Evolutionary conservation across 192 early-diverging fungal genomes (phyloP), one percentile per base, ranked within the genome.

Genomic region (Podila horticola): DNA sequence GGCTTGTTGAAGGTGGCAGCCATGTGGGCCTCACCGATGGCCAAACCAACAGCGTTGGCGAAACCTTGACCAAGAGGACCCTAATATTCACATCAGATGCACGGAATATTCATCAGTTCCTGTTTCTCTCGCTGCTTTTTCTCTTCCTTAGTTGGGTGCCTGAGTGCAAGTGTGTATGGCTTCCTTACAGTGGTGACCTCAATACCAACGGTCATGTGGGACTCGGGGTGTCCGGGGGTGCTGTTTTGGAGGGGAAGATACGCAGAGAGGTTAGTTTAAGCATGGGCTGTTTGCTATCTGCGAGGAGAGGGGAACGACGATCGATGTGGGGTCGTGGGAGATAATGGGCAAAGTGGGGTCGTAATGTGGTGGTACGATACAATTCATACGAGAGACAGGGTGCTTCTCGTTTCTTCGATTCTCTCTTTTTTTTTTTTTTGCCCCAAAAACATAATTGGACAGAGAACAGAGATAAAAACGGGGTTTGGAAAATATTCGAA

Each of bases 151-250:
- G 62, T 28, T 64, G 20, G 20, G 36, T n/a, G 19, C 34, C 3
- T 36, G 22, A 50, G 17, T 30, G 19, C 13, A n/a, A n/a, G 64
- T 28, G 20, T 20, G 24, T 28, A 6, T 2, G 72, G n/a, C n/a
- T n/a, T 55, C 52, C 76, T 72, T 81, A 81, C 76, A 30, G 98
- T 99, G 51, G 98, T 96, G 24, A 98, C 96, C 86, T 99, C 98
- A 73, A 99, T 90, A 68, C 98, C 98, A 58, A 88, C 85, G 26
- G 96, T 94, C 36, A 93, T 87, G 61, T 92, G 90, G 77, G 87
- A 84, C 88, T 99, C 98, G 34, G 98, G 98, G 79, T 99, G 98
- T 8, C 98, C 98, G 34, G 98, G 98, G 67, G 96, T 98, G 41
- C 41, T 45, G 15, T 45, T 45, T 36, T 45, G 13, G 13, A 45